phyloP scores from a whole-genome alignment of 495 filamentous ascomycete genomes.

The Aspergillus mulundensis region DNA sequence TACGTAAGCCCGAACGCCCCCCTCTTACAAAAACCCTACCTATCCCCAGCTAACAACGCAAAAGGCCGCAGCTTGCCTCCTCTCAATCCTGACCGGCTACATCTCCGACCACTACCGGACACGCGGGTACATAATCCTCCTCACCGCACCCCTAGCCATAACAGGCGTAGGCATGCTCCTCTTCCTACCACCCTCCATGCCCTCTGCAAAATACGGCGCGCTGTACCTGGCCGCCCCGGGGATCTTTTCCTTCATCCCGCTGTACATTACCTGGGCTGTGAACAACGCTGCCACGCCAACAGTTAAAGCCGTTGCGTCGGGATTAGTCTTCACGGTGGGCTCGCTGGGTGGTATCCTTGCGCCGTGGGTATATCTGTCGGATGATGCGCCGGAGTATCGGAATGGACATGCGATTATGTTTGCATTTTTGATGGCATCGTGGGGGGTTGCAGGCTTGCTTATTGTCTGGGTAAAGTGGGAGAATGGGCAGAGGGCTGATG shows the following conservation, averaged over 20 bases:
- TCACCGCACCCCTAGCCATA: not conserved
- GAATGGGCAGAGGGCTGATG: not conserved
- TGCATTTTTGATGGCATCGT: slow-evolving; percentile 1
- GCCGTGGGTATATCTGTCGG: slow-evolving; percentile 9
- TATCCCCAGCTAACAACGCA: not conserved
- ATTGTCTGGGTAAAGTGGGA: slow-evolving; percentile 2
- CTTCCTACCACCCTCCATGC: slow-evolving; percentile 1
- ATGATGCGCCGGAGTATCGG: slow-evolving; percentile 8
- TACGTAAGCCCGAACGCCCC: not conserved
- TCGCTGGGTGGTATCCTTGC: slow-evolving; percentile 7
- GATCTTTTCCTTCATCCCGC: slow-evolving; percentile 3
- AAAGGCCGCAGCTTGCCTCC: slow-evolving; percentile 3
- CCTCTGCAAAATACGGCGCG: slow-evolving; percentile 10
- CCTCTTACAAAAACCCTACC: no score
- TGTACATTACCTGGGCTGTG: slow-evolving; percentile 7
- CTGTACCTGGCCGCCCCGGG: slow-evolving; percentile 9
- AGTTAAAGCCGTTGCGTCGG: not conserved
- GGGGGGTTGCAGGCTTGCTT: not conserved
- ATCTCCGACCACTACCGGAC: slow-evolving; percentile 8
- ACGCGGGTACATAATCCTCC: slow-evolving; percentile 4
- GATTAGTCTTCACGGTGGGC: slow-evolving; percentile 1
- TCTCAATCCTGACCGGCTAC: slow-evolving; percentile 9
- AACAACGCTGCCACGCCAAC: slow-evolving; percentile 12
- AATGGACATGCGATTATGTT: slow-evolving; percentile 8
- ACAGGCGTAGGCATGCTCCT: slow-evolving; percentile 6